These are phyloP conservation scores for Escallonia rubra DNA, from an alignment of 129 eudicot genomes.

Conservation along the genomic window DNA sequence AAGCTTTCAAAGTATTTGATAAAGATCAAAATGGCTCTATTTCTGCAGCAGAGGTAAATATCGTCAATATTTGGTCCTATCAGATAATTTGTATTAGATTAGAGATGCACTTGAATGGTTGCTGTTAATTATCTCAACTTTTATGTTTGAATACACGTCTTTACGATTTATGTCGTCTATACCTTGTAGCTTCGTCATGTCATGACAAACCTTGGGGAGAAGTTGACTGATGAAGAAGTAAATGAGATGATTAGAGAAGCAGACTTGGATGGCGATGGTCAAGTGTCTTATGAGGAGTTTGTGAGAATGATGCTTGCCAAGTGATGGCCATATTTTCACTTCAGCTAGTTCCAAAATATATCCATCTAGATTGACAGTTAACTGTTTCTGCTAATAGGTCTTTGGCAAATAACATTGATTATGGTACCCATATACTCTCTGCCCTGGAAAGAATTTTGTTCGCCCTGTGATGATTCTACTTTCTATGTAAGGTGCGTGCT, in stretches of 20 bases:
- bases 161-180: background rate
- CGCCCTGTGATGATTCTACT: too few species aligned
- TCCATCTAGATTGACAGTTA: too few species aligned
- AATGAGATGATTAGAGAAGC: constrained; percentile 50
- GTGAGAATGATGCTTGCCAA: constrained; percentile 52
- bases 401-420: too few species aligned
- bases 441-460: too few species aligned
- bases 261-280: constrained; percentile 51
- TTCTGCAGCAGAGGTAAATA: constrained; percentile 38
- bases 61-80: background rate
- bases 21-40: constrained; percentile 53
- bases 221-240: constrained; percentile 49
- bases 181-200: constrained; percentile 41
- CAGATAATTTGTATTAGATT: too few species aligned
- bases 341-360: too few species aligned
- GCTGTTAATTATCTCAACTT: too few species aligned
- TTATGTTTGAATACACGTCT: too few species aligned
- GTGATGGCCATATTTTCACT: background rate
- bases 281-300: constrained; percentile 42
- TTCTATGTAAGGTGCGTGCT: too few species aligned
- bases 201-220: constrained; percentile 54
- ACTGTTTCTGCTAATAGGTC: too few species aligned
- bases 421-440: too few species aligned
- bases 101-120: too few species aligned
- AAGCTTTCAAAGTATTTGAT: constrained; percentile 49